phyloP scores from a whole-genome alignment of 75 land plant genomes.

The Pinus tabuliformis region DNA sequence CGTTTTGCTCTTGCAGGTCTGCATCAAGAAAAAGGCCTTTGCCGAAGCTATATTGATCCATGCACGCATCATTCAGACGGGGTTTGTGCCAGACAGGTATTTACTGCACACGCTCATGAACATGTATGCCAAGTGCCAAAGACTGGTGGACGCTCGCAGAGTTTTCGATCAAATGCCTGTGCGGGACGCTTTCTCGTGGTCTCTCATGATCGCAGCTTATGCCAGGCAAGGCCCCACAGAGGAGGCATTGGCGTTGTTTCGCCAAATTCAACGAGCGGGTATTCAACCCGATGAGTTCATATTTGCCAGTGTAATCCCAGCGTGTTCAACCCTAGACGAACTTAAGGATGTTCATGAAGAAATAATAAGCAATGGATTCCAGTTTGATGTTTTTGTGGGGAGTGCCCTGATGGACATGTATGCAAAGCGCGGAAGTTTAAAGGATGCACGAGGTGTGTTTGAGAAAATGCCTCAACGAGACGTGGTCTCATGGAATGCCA shows the following conservation, averaged over 20 bases:
- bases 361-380: slow-evolving; percentile 21
- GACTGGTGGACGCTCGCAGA: slow-evolving; percentile 12
- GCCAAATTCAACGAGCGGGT: slow-evolving; percentile 12
- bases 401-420: slow-evolving; percentile 43
- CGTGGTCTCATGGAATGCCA: slow-evolving; percentile 31
- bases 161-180: slow-evolving; percentile 22
- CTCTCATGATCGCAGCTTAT: slow-evolving; percentile 40
- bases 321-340: slow-evolving; percentile 17
- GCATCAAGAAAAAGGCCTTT: not conserved
- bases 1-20: not conserved
- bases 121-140: slow-evolving; percentile 19
- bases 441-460: slow-evolving; percentile 30
- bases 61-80: not conserved
- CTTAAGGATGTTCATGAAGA: slow-evolving; percentile 28
- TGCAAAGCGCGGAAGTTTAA: slow-evolving; percentile 26
- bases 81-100: not conserved
- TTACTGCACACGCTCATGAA: slow-evolving; percentile 28
- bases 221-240: slow-evolving; percentile 21
- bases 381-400: slow-evolving; percentile 20
- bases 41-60: not conserved
- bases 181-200: slow-evolving; percentile 31
- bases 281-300: slow-evolving; percentile 13
- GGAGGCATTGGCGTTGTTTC: slow-evolving; percentile 17
- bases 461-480: slow-evolving; percentile 14
- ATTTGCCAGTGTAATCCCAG: slow-evolving; percentile 36